These are phyloP conservation scores for Thelephora ganbajun DNA, from an alignment of 768 basidiomycete genomes.

Conservation along the genomic window DNA sequence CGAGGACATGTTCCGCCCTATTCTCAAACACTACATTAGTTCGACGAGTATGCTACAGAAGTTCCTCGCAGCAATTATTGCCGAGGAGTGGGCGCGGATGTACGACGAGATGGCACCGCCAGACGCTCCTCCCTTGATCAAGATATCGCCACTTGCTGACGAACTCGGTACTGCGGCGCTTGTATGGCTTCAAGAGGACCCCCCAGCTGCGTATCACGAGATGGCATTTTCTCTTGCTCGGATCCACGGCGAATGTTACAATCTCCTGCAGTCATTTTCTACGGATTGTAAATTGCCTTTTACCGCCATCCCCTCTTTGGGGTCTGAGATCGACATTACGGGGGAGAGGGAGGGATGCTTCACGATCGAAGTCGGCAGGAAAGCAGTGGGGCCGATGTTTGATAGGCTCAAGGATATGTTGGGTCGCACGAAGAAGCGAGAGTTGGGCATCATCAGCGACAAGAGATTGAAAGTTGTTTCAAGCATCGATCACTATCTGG, in stretches of 20 bases:
- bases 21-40: conserved; percentile 66
- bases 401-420: conserved; percentile 60
- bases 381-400: conserved; percentile 59
- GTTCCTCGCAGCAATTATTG: conserved; percentile 68
- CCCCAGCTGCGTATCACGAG: conserved; percentile 80
- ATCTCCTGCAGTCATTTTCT: conserved; percentile 70
- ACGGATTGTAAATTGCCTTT: conserved; percentile 79
- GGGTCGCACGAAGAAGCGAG: conserved; percentile 66
- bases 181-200: conserved; percentile 55
- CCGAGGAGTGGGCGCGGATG: conserved; percentile 83
- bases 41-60: conserved; percentile 89
- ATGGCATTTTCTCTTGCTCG: conserved; percentile 72
- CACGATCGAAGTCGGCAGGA: conserved; percentile 64
- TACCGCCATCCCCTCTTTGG: conserved; percentile 66
- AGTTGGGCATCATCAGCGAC: conserved; percentile 60
- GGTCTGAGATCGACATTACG: conserved; percentile 63
- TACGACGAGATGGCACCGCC: conserved; percentile 23
- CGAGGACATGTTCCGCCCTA: conserved; percentile 60
- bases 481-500: conserved; percentile 67
- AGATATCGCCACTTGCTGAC: conserved; percentile 43
- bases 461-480: conserved; percentile 53
- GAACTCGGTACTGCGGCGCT: conserved; percentile 60
- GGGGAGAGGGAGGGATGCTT: conserved; percentile 54
- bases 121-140: conserved; percentile 29
- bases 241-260: conserved; percentile 66